phyloP scores from a whole-genome alignment of 108 stramenopile genomes.

The Cyclotella baltica region DNA sequence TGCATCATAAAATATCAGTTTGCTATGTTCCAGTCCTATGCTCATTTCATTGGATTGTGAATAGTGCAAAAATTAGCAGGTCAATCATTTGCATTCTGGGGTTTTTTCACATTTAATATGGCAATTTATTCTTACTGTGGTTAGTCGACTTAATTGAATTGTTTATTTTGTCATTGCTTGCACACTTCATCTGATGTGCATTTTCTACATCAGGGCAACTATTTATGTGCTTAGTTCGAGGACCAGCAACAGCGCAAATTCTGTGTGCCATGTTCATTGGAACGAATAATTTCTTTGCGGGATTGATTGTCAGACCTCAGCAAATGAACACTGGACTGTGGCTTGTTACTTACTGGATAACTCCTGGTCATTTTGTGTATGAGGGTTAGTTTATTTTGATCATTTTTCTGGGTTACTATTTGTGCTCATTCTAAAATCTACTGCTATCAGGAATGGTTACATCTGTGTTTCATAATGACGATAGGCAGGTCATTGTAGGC shows the following conservation, averaged over 20 bases:
- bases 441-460: conserved; percentile 46
- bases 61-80: background rate
- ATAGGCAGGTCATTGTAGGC: conserved; percentile 52
- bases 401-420: background rate
- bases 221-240: conserved; percentile 61
- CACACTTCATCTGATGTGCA: conserved; percentile 62
- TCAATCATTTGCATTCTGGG: conserved; percentile 32
- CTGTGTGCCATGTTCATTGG: conserved; percentile 45
- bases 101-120: conserved; percentile 54
- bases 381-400: conserved; percentile 48
- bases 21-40: too few relatives aligned
- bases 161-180: conserved; percentile 58
- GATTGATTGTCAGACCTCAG: conserved; percentile 53
- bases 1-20: background rate
- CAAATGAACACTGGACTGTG: conserved; percentile 48
- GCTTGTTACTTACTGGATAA: conserved; percentile 64
- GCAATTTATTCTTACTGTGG: conserved; percentile 55
- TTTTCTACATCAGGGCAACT: conserved; percentile 66
- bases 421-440: background rate
- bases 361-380: conserved; percentile 81
- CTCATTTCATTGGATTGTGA: background rate
- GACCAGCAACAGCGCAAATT: conserved; percentile 40
- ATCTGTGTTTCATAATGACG: conserved; percentile 57
- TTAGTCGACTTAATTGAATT: conserved; percentile 17
- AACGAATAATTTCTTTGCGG: conserved; percentile 54